Conservation (phyloP, 352 stramenopile species). For the Peronosclerospora sorghi region DNA sequence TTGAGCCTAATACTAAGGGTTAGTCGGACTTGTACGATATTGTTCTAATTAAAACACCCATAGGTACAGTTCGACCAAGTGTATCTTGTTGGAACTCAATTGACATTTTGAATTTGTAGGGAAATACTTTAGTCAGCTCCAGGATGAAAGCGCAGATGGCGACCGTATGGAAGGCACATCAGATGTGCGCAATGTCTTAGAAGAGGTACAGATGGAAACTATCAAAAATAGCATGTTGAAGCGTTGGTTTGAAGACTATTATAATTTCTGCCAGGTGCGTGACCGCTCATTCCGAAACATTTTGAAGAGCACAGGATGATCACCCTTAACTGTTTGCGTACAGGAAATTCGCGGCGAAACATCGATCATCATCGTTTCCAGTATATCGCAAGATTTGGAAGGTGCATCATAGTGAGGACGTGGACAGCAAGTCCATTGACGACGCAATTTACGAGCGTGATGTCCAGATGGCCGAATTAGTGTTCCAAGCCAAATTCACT, state of each 20-base stretch:
- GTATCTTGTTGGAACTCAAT: neutral
- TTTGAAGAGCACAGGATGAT: neutral
- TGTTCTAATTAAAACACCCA: conserved; percentile 98
- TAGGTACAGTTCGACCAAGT: conserved; percentile 39
- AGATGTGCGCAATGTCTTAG: conserved; percentile 62
- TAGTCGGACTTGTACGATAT: conserved; percentile 99
- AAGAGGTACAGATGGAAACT: too few relatives aligned
- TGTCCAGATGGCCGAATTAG: conserved; percentile 95
- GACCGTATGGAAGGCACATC: conserved; percentile 78
- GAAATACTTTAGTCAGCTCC: conserved; percentile 96
- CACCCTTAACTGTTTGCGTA: too few relatives aligned
- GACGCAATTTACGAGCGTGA: conserved; percentile 99
- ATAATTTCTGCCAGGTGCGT: too few relatives aligned
- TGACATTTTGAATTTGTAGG: conserved; percentile 33
- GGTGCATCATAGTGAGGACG: conserved; percentile 88
- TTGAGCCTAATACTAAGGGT: conserved; percentile 94
- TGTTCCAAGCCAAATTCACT: conserved; percentile 99
- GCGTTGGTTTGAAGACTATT: too few relatives aligned
- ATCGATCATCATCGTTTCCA: conserved; percentile 84
- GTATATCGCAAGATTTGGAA: conserved; percentile 97
- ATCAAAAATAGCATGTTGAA: too few relatives aligned
- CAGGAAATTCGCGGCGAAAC: too few relatives aligned
- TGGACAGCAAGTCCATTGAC: conserved; percentile 96
- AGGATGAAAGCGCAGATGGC: conserved; percentile 87
- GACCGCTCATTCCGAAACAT: too few relatives aligned